A percentile compares a stretch with the other conserved stretches of the same genome.
phyloP scores from a whole-genome alignment of 139 green algal genomes.

The Mesotaenium endlicherianum region DNA sequence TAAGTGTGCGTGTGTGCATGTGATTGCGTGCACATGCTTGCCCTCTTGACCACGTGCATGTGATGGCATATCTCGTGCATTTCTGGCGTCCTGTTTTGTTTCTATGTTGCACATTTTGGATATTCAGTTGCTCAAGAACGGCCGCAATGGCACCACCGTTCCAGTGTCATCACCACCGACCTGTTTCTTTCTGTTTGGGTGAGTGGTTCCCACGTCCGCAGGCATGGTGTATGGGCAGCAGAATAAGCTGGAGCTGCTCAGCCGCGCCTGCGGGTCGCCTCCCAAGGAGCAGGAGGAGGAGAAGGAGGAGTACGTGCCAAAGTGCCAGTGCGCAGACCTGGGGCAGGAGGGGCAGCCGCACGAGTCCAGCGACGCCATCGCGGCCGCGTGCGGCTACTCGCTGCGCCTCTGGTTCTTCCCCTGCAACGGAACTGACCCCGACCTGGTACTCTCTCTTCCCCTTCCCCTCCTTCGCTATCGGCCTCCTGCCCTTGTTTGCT shows the following conservation, averaged over 20 bases:
- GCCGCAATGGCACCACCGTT: too few species aligned
- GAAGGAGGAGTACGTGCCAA: background rate
- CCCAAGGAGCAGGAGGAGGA: background rate
- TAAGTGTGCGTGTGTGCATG: too few species aligned
- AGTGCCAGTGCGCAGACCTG: slow-evolving; percentile 11
- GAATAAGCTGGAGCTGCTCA: slow-evolving; percentile 26
- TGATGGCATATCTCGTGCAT: too few species aligned
- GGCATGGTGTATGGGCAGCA: slow-evolving; percentile 31
- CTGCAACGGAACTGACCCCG: slow-evolving; percentile 18
- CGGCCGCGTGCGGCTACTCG: slow-evolving; percentile 13
- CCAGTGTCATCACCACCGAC: too few species aligned
- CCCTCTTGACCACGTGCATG: too few species aligned
- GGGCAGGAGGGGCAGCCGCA: slow-evolving; percentile 25
- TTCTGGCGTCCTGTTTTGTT: too few species aligned
- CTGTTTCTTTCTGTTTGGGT: too few species aligned
- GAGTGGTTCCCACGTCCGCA: too few species aligned
- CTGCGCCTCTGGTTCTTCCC: slow-evolving; percentile 32
- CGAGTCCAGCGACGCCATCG: slow-evolving; percentile 4
- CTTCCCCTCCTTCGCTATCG: background rate
- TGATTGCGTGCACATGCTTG: too few species aligned
- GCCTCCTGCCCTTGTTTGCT: background rate
- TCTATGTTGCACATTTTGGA: too few species aligned
- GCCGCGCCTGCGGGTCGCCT: background rate
- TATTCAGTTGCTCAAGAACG: too few species aligned
- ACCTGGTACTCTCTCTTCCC: background rate